Evolutionary conservation across 2,329 filamentous ascomycete species (phyloP), one percentile per base, ranked within the genome.

Genomic region (Colletotrichum sublineola): DNA sequence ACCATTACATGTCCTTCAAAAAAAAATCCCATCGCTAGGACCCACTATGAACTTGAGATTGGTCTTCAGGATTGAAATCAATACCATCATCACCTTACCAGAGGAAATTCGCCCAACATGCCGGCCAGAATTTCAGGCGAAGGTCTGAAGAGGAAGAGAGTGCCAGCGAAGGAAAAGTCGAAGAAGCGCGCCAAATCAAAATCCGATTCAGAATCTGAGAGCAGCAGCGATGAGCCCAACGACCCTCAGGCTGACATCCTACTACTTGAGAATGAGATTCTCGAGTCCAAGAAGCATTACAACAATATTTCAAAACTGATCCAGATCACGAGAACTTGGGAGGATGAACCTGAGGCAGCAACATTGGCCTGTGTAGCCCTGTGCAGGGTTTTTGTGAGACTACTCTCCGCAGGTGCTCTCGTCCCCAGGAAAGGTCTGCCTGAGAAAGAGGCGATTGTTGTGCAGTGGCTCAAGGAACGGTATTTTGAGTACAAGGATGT

Each of bases 261-360:
- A 53, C 84, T 90, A 66, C 88, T 98, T 67, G 95, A 98, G 83
- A 87, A 90, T 74, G 92, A 93, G 69, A 95, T 98, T 67, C 83
- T 95, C 74, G 92, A 96, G 81, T 97, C 95, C 62, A 93, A 91
- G 78, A 94, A 95, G 81, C 90, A 97, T 82, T 97, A 97, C 86
- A 97, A 97, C 85, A 94, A 97, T 79, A 96, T 98, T 78, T 88
- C 90, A 9, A 89, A 88, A 14, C 84, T 98, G 48, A 85, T 97
- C 57, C 87, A 87, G 53, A 87, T 77, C 20, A 81, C 82, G 56
- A 90, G 77, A 82, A 90, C 48, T 80, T 80, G 78, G 62, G 81
- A 87, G 3, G 80, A 84, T 29, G 84, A 88, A 24, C 81, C 85
- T 2, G 88, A 92, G 55, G 85, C 89, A 5, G 86, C 89, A 14